These are phyloP conservation scores for Colletotrichum kahawae DNA, from an alignment of 2,329 filamentous ascomycete species.

Conservation along the genomic window DNA sequence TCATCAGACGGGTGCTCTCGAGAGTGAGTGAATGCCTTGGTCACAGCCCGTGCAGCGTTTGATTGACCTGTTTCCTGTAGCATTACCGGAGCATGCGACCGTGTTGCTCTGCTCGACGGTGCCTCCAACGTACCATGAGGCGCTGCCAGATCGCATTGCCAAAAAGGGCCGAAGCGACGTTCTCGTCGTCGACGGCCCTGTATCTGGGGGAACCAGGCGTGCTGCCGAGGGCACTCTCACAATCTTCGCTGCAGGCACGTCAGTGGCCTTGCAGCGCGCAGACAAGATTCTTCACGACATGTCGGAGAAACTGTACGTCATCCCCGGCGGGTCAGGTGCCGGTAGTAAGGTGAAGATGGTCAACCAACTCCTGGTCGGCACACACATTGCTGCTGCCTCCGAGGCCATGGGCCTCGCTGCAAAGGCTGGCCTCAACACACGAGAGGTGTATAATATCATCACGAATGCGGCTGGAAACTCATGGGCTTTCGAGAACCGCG, in stretches of 20 bases:
- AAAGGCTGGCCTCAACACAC: constrained; percentile 48
- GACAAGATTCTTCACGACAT: constrained; percentile 61
- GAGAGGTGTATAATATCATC: constrained; percentile 34
- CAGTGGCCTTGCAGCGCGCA: constrained; percentile 54
- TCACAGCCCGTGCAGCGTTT: background rate
- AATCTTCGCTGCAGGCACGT: constrained; percentile 64
- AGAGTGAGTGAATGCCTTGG: background rate
- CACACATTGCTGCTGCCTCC: constrained; percentile 55
- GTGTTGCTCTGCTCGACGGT: constrained; percentile 40
- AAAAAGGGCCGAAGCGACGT: constrained; percentile 15
- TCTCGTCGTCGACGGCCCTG: constrained; percentile 72
- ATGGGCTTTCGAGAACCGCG: constrained; percentile 64
- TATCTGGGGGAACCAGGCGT: constrained; percentile 72
- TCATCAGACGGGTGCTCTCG: constrained; percentile 27
- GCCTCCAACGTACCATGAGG: constrained; percentile 31
- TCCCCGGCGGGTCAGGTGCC: constrained; percentile 53
- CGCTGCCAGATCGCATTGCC: constrained; percentile 8
- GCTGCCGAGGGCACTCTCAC: constrained; percentile 74
- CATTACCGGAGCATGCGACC: constrained; percentile 16
- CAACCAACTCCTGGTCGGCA: constrained; percentile 56
- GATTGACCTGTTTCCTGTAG: background rate
- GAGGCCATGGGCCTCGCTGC: constrained; percentile 59
- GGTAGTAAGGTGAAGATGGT: constrained; percentile 61
- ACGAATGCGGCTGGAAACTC: constrained; percentile 36
- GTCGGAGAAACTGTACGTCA: constrained; percentile 59